Base-by-base conservation (phyloP, 2,329 filamentous ascomycete species). In the Exserohilum rostratum region DNA sequence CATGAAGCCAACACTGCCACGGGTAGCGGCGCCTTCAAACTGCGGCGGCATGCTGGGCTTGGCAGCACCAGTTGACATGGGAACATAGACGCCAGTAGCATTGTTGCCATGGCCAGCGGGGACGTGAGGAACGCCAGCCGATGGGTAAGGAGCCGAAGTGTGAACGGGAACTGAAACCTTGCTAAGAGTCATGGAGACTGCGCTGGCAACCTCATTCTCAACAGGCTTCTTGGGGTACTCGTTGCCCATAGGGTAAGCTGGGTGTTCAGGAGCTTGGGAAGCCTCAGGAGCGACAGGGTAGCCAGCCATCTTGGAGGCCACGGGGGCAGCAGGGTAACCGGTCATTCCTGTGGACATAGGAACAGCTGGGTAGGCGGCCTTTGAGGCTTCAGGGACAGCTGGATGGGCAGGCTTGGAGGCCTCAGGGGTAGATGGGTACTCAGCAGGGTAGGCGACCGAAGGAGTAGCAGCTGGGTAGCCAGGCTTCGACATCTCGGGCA, bases 21-120 rank as follows among this genome's bases (percentile, higher is more conserved):
- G 58, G 53, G 60, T 67, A 30, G 65, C 68, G n/a, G 67, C 66
- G 37, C 69, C 69, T 40, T 64, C 58, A 18, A 69, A 71, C 50
- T 58, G 46, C 12, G 60, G 42, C 34, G 61, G 57, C 15, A 46
- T n/a, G 13, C 57, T 49, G 13, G 60, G 56, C 48, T 56, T 40
- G 46, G 52, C 57, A 6, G 54, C 61, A 38, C 62, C 55, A 25
- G 54, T 66, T 5, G 60, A 58, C 42, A 50, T 25, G 27, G 55
- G 50, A 17, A 37, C 53, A 44, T 60, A 61, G 15, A 35, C 57
- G 40, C 45, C 46, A 1, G 59, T 62, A 37, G 44, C 49, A 30
- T 56, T 64, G 42, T 35, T 40, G 20, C 46, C 50, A 27, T 50
- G 20, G 29, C 50, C 56, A 20, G 48, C 51, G 11, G 53, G 47